Conservation (phyloP, 441 rosid species). For the Rhodomyrtus psidioides region DNA sequence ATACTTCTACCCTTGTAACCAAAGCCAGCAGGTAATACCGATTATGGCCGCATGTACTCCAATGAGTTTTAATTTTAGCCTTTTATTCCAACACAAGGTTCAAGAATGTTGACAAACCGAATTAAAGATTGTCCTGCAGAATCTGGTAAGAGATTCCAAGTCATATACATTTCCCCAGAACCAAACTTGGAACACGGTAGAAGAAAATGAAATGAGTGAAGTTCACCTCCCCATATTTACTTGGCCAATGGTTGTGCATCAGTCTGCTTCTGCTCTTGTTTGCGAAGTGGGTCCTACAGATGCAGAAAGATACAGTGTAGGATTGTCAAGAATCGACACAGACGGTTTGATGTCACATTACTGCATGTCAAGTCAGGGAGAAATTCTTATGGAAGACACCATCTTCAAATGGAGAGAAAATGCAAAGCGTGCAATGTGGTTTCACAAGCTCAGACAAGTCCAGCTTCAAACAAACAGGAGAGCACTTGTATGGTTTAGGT, state of each 20-base stretch:
- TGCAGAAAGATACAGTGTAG: neutral
- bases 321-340: neutral
- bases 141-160: neutral
- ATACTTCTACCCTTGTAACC: neutral
- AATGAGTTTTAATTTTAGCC: neutral
- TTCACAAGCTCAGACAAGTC: neutral
- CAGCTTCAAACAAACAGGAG: neutral
- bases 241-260: constrained; percentile 18
- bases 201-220: neutral
- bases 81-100: neutral
- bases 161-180: neutral
- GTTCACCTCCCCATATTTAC: constrained; percentile 5
- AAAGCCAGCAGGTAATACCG: neutral
- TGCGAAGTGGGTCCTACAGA: constrained; percentile 33
- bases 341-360: neutral
- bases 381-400: neutral
- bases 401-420: neutral
- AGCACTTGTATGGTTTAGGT: neutral
- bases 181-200: neutral
- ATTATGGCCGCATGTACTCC: neutral
- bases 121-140: neutral
- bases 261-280: constrained; percentile 22
- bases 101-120: neutral
- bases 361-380: neutral
- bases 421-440: neutral